Conservation (phyloP, 371 early-diverging fungal genomes). For the Smittium mucronatum region DNA sequence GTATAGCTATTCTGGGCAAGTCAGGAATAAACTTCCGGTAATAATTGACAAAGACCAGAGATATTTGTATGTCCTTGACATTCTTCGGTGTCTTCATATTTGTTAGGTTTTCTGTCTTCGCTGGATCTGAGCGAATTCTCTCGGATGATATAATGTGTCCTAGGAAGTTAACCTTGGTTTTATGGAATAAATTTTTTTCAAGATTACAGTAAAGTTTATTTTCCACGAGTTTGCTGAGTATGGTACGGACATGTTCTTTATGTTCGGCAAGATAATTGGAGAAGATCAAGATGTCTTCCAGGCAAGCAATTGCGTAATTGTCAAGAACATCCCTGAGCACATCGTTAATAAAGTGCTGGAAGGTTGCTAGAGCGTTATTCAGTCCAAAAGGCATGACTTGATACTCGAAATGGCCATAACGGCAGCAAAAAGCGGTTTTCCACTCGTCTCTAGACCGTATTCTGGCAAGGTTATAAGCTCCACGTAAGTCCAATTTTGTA, state of each 20-base stretch:
- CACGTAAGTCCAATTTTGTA: slow-evolving; percentile 24
- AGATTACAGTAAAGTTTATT: no score
- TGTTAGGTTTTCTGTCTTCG: neutral
- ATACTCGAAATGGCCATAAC: slow-evolving; percentile 33
- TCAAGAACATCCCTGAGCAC: slow-evolving; percentile 5
- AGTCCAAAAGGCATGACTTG: slow-evolving; percentile 40
- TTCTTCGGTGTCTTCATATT: slow-evolving; percentile 4
- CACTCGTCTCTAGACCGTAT: slow-evolving; percentile 17
- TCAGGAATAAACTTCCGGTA: slow-evolving; percentile 5
- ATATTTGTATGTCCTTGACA: slow-evolving; percentile 6
- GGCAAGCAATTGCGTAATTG: slow-evolving; percentile 10
- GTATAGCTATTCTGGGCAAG: neutral
- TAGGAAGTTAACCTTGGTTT: no score
- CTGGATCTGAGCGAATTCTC: neutral
- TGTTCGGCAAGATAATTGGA: slow-evolving; percentile 3
- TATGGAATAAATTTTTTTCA: no score
- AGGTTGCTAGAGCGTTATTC: slow-evolving; percentile 13
- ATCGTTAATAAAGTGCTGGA: slow-evolving; percentile 8
- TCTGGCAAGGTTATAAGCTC: slow-evolving; percentile 31
- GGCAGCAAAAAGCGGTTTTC: slow-evolving; percentile 41
- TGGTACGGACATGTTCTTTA: neutral
- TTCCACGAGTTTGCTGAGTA: neutral
- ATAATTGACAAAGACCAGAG: slow-evolving; percentile 5
- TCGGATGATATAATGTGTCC: slow-evolving; percentile 2
- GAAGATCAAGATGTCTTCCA: slow-evolving; percentile 14